phyloP scores from a whole-genome alignment of 2,329 filamentous ascomycete species.

The Fusarium transvaalense region DNA sequence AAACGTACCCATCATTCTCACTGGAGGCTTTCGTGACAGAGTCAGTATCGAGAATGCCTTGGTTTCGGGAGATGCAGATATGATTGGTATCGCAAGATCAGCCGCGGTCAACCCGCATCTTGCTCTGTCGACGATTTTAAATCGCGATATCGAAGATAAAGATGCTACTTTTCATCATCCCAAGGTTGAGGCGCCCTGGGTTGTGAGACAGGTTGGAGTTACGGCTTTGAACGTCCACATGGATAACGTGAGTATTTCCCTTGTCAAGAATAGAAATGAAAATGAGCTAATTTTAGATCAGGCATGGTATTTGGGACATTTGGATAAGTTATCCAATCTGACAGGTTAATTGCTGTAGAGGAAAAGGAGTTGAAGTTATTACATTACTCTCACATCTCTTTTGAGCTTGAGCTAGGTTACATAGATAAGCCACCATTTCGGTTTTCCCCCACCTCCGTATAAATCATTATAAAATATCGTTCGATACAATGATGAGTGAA shows the following conservation, averaged over 20 bases:
- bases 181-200: neutral
- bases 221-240: neutral
- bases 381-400: too few relatives aligned
- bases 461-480: too few relatives aligned
- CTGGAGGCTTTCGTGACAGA: slow-evolving; percentile 1
- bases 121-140: neutral
- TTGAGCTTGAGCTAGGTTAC: too few relatives aligned
- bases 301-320: neutral
- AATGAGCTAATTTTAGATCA: neutral
- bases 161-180: neutral
- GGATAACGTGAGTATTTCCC: neutral
- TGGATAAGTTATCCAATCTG: neutral
- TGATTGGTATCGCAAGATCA: neutral
- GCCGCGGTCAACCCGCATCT: neutral
- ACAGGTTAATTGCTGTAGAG: neutral
- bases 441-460: too few relatives aligned
- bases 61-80: neutral
- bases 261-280: too few relatives aligned
- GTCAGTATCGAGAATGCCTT: neutral
- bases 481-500: too few relatives aligned
- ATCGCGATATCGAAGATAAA: neutral
- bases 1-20: neutral
- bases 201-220: neutral
- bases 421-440: too few relatives aligned
- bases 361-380: too few relatives aligned